phyloP scores from a whole-genome alignment of 1,284 basidiomycete genomes.

The Marasmius fiardii region DNA sequence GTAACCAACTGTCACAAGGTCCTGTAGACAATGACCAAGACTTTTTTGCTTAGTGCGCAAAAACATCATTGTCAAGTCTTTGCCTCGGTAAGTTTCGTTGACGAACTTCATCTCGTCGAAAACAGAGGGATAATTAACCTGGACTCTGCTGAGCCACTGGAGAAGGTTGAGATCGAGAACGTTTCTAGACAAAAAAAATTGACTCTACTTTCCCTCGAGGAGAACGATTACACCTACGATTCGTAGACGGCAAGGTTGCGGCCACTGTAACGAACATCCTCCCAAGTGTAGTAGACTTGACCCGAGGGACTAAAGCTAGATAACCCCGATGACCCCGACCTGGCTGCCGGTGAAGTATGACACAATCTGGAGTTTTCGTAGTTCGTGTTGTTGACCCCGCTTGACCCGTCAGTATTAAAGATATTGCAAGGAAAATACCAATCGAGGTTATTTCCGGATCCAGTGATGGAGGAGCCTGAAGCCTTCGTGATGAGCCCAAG shows the following conservation, averaged over 20 bases:
- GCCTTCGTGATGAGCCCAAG: constrained; percentile 73
- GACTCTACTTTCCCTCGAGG: constrained; percentile 5
- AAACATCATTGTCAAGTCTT: constrained; percentile 85
- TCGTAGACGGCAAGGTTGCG: constrained; percentile 92
- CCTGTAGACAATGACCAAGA: constrained; percentile 81
- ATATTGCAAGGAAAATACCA: constrained; percentile 99
- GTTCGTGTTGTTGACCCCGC: constrained; percentile 61
- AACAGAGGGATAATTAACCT: constrained; percentile 79
- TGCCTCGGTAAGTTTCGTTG: constrained; percentile 75
- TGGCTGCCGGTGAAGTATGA: constrained; percentile 61
- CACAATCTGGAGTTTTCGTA: constrained; percentile 70
- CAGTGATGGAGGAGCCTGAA: constrained; percentile 62
- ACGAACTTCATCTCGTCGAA: constrained; percentile 76
- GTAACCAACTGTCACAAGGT: constrained; percentile 87
- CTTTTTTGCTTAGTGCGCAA: constrained; percentile 61
- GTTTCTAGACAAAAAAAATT: constrained; percentile 40
- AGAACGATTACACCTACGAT: constrained; percentile 51
- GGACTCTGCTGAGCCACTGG: constrained; percentile 75
- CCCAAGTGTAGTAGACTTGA: constrained; percentile 93
- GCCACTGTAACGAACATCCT: constrained; percentile 64
- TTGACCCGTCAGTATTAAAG: constrained; percentile 70
- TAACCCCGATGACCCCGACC: constrained; percentile 47
- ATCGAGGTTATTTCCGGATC: constrained; percentile 51
- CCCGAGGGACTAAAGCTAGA: constrained; percentile 58
- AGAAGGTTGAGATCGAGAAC: constrained; percentile 88